A percentile compares a stretch with the other conserved stretches of the same genome.
Conservation (phyloP, 495 filamentous ascomycete species). For the Aspergillus olivimuriae region DNA sequence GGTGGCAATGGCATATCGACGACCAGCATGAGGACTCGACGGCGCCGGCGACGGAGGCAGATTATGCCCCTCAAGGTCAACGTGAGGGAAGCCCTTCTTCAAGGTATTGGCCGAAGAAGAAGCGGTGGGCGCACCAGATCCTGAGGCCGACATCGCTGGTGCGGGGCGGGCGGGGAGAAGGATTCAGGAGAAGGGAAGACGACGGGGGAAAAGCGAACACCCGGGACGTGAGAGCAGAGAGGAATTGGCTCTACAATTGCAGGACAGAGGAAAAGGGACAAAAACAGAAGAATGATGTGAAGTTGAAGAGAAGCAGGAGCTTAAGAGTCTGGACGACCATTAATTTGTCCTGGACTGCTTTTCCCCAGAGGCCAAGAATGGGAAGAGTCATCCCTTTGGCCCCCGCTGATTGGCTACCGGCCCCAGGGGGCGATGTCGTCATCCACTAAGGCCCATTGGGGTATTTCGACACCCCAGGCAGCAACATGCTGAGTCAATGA, state of each 20-base stretch:
- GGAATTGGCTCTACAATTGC: too few species aligned
- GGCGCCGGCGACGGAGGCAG: constrained; percentile 92
- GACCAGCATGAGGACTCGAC: constrained; percentile 77
- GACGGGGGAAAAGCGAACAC: neutral
- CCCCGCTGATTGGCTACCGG: neutral
- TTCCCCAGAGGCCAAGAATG: neutral
- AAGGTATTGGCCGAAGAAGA: constrained; percentile 27
- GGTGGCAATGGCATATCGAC: constrained; percentile 86
- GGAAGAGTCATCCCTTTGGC: neutral
- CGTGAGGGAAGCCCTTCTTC: constrained; percentile 64
- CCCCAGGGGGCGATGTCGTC: constrained; percentile 13
- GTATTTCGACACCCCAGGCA: neutral
- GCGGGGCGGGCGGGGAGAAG: constrained; percentile 15
- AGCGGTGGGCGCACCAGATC: constrained; percentile 26
- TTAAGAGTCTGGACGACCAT: too few species aligned
- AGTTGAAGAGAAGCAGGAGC: too few species aligned
- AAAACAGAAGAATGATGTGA: too few species aligned
- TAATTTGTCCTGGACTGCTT: neutral
- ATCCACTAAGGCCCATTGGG: constrained; percentile 10
- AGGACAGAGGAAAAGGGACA: neutral
- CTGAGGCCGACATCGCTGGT: constrained; percentile 44
- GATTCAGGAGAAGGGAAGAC: neutral
- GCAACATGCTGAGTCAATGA: too few species aligned
- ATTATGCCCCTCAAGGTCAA: constrained; percentile 85
- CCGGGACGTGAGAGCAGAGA: too few species aligned